Percentiles rank a stretch among this genome's conserved stretches.
phyloP scores from a whole-genome alignment of 2,329 filamentous ascomycete genomes.

The Colletotrichum simmondsii region DNA sequence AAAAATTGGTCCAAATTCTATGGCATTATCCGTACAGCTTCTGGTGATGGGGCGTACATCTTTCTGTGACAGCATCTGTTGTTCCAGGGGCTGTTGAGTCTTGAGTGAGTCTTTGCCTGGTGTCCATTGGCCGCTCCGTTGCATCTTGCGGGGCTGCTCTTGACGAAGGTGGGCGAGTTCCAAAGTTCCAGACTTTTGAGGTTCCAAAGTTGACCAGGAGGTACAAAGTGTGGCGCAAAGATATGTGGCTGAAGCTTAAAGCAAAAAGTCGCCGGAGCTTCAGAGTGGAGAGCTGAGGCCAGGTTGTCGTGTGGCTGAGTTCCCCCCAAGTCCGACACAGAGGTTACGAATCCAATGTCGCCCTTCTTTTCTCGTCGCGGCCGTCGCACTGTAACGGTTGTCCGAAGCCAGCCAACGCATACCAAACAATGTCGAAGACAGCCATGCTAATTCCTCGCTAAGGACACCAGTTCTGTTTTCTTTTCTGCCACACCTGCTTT shows the following conservation, averaged over 20 bases:
- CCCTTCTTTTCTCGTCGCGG: background rate
- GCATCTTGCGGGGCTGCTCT: background rate
- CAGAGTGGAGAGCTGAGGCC: background rate
- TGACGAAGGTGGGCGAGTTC: background rate
- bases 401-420: slow-evolving; percentile 18
- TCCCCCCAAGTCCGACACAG: slow-evolving; percentile 5
- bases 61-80: background rate
- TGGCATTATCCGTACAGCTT: background rate
- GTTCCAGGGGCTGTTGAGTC: background rate
- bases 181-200: background rate
- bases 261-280: slow-evolving; percentile 6
- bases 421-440: slow-evolving; percentile 25
- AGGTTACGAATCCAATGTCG: background rate
- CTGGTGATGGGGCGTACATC: background rate
- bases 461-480: background rate
- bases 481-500: background rate
- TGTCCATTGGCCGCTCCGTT: slow-evolving; percentile 16
- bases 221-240: background rate
- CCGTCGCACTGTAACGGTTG: slow-evolving; percentile 15
- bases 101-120: slow-evolving; percentile 13
- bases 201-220: background rate
- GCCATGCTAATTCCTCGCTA: slow-evolving; percentile 16
- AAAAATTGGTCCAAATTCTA: background rate
- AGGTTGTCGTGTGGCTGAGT: slow-evolving; percentile 20
- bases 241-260: slow-evolving; percentile 13